Conservation (phyloP, 2,329 filamentous ascomycete species). For the Rugonectria rugulosa region DNA sequence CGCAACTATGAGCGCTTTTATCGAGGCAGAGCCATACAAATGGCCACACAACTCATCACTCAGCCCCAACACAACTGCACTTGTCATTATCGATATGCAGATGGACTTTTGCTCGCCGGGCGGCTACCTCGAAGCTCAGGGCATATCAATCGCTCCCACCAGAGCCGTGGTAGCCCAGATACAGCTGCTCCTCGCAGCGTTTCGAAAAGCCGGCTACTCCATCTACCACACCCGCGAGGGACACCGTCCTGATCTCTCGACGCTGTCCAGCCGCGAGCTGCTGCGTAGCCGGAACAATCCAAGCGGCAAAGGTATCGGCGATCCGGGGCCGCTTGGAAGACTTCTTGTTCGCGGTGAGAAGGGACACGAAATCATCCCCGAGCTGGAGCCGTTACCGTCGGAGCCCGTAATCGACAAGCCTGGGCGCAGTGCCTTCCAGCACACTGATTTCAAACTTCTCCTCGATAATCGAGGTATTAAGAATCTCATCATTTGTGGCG, state of each 20-base stretch:
- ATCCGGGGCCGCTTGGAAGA: slow-evolving; percentile 60
- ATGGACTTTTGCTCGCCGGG: slow-evolving; percentile 56
- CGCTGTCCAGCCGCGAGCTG: slow-evolving; percentile 59
- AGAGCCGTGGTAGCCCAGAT: slow-evolving; percentile 51
- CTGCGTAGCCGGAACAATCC: too few relatives aligned
- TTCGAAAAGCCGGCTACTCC: slow-evolving; percentile 42
- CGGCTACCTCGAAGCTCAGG: slow-evolving; percentile 59
- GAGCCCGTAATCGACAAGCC: slow-evolving; percentile 66
- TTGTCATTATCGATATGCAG: slow-evolving; percentile 64
- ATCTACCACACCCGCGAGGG: slow-evolving; percentile 61
- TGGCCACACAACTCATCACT: too few relatives aligned
- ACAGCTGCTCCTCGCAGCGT: neutral
- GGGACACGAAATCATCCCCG: slow-evolving; percentile 63
- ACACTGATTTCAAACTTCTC: slow-evolving; percentile 57
- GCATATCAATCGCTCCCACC: slow-evolving; percentile 48
- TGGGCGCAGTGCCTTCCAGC: slow-evolving; percentile 67
- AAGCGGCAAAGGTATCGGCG: slow-evolving; percentile 60
- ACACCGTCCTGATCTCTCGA: slow-evolving; percentile 59
- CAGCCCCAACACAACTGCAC: too few relatives aligned
- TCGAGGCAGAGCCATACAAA: too few relatives aligned
- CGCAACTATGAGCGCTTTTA: too few relatives aligned
- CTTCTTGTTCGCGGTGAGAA: slow-evolving; percentile 61
- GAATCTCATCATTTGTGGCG: slow-evolving; percentile 63
- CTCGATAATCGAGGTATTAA: slow-evolving; percentile 57
- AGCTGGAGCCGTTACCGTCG: slow-evolving; percentile 56